Conservation (phyloP, 345 rosid genomes). For the Rhodomyrtus tomentosa region DNA sequence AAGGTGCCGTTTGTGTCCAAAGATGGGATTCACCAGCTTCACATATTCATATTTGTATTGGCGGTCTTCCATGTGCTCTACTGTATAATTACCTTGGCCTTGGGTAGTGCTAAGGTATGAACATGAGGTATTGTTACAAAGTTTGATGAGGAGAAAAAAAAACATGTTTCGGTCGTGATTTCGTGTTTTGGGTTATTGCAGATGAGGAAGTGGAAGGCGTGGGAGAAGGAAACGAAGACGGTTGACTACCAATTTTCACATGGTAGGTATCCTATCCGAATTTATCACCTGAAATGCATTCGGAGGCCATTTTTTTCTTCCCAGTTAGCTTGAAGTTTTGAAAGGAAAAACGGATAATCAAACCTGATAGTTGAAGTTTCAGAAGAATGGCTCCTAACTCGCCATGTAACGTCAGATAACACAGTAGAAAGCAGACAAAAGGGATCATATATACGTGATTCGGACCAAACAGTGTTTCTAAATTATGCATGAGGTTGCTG, state of each 20-base stretch:
- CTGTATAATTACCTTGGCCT: not conserved
- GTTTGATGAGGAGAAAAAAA: not conserved
- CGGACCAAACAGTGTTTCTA: not conserved
- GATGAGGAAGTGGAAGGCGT: conserved; percentile 86
- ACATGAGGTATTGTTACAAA: not conserved
- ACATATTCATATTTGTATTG: not conserved
- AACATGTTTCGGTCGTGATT: not conserved
- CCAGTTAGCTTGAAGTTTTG: not conserved
- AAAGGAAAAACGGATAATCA: not conserved
- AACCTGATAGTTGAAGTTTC: not conserved
- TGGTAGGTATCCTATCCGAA: conserved; percentile 24
- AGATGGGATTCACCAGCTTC: not conserved
- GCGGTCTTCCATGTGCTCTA: not conserved
- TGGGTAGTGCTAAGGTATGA: not conserved
- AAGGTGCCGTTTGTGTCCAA: not conserved
- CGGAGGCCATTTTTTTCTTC: not conserved
- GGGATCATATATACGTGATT: not conserved
- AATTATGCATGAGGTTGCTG: not conserved
- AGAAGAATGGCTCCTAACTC: not conserved
- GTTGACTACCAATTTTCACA: conserved; percentile 67
- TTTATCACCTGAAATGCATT: not conserved
- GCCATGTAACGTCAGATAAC: not conserved
- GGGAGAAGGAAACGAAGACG: conserved; percentile 84
- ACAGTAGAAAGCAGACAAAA: not conserved
- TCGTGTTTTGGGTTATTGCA: conserved; percentile 9